Conservation (phyloP, 2,329 filamentous ascomycete genomes). For the Nothopassalora personata region DNA sequence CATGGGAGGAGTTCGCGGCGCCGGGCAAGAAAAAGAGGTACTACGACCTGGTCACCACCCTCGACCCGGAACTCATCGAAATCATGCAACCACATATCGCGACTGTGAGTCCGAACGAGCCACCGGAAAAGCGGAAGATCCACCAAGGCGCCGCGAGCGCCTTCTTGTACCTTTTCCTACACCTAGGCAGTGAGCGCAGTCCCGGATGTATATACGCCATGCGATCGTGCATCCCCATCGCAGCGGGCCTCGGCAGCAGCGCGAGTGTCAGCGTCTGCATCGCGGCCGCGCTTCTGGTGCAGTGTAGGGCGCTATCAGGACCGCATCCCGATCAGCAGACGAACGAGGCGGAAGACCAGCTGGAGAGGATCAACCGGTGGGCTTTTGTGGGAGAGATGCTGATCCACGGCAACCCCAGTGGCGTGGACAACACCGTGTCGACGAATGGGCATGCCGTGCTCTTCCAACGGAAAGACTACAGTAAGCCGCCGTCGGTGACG, state of each 20-base stretch:
- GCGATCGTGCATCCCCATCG: slow-evolving; percentile 88
- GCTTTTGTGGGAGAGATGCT: slow-evolving; percentile 96
- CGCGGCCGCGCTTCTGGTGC: slow-evolving; percentile 69
- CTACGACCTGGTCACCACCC: slow-evolving; percentile 72
- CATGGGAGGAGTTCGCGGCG: slow-evolving; percentile 76
- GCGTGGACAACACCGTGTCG: slow-evolving; percentile 93
- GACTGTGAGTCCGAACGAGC: slow-evolving; percentile 60
- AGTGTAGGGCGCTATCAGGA: slow-evolving; percentile 80
- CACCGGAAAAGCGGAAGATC: slow-evolving; percentile 69
- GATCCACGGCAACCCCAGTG: slow-evolving; percentile 94
- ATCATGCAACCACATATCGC: slow-evolving; percentile 75
- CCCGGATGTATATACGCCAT: slow-evolving; percentile 83
- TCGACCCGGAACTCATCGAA: slow-evolving; percentile 76
- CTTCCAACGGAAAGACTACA: slow-evolving; percentile 74
- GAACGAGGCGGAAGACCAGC: slow-evolving; percentile 80
- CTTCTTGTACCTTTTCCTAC: slow-evolving; percentile 91
- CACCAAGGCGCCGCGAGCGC: slow-evolving; percentile 75
- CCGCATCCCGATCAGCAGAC: slow-evolving; percentile 87
- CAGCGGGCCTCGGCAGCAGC: slow-evolving; percentile 85
- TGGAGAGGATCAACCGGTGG: slow-evolving; percentile 96
- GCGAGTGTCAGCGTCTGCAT: slow-evolving; percentile 92
- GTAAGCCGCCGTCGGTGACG: slow-evolving; percentile 64
- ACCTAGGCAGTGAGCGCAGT: slow-evolving; percentile 72
- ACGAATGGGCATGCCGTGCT: slow-evolving; percentile 91
- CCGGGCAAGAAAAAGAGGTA: slow-evolving; percentile 90